phyloP scores from a whole-genome alignment of 805 yeast genomes.

The Nakazawaea laoshanensis region DNA sequence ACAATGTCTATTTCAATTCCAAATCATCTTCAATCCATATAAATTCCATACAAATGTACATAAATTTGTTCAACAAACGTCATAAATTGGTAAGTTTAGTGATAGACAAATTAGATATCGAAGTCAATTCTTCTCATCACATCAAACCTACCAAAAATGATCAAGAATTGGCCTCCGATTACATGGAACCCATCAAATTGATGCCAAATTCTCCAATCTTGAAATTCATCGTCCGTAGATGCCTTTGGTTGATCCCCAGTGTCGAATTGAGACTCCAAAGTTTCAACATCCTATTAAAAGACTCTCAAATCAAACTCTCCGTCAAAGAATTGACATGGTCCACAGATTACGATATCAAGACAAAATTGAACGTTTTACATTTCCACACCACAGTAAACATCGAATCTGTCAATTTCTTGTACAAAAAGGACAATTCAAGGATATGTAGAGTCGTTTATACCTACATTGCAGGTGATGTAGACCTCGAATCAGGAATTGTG shows the following conservation, averaged over 20 bases:
- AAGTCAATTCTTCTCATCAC: constrained; percentile 5
- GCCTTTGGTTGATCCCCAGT: constrained; percentile 16
- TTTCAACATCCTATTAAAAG: constrained; percentile 6
- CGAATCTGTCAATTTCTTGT: constrained; percentile 6
- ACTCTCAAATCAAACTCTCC: constrained; percentile 1
- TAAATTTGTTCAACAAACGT: constrained; percentile 11
- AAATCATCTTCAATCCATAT: constrained; percentile 6
- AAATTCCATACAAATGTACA: constrained; percentile 7
- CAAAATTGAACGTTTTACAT: constrained; percentile 2
- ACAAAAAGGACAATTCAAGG: constrained; percentile 8
- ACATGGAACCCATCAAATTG: constrained; percentile 12
- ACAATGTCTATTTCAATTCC: constrained; percentile 11
- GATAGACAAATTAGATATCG: constrained; percentile 1
- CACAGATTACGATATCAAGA: constrained; percentile 6
- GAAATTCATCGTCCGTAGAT: constrained; percentile 11
- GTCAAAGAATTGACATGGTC: constrained; percentile 4
- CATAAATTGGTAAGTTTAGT: constrained; percentile 12
- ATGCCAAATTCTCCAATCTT: constrained; percentile 12
- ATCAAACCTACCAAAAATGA: background rate
- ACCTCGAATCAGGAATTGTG: constrained; percentile 14
- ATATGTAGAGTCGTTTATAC: constrained; percentile 2
- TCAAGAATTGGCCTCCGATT: constrained; percentile 1
- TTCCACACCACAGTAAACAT: constrained; percentile 4
- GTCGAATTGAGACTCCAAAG: constrained; percentile 13
- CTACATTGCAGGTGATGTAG: constrained; percentile 12